phyloP scores from a whole-genome alignment of 192 early-diverging fungal genomes.

The Pilaira anomala region DNA sequence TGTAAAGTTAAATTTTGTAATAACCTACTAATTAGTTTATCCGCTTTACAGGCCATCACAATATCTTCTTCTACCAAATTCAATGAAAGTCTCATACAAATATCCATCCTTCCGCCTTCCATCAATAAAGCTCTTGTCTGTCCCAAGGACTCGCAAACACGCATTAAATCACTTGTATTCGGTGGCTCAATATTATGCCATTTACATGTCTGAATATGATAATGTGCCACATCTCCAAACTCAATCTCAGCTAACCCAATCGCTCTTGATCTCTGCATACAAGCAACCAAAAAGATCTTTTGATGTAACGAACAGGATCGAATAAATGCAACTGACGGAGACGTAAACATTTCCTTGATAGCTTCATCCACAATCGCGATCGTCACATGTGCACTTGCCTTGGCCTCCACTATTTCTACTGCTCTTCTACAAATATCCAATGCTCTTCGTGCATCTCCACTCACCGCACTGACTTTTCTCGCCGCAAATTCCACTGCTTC shows the following conservation, averaged over 20 bases:
- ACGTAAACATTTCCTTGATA: slow-evolving; percentile 84
- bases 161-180: slow-evolving; percentile 55
- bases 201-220: slow-evolving; percentile 65
- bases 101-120: slow-evolving; percentile 64
- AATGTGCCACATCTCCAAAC: slow-evolving; percentile 67
- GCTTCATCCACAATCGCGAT: slow-evolving; percentile 74
- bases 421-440: slow-evolving; percentile 90
- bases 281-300: slow-evolving; percentile 77
- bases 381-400: slow-evolving; percentile 47
- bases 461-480: slow-evolving; percentile 92
- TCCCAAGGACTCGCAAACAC: slow-evolving; percentile 62
- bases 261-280: slow-evolving; percentile 59
- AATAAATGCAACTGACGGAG: slow-evolving; percentile 71
- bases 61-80: slow-evolving; percentile 77
- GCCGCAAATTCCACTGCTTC: slow-evolving; percentile 94
- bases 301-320: slow-evolving; percentile 75
- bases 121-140: slow-evolving; percentile 59
- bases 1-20: slow-evolving; percentile 18
- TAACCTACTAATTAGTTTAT: slow-evolving; percentile 57
- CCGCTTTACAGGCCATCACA: slow-evolving; percentile 66
- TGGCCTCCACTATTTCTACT: slow-evolving; percentile 65
- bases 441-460: slow-evolving; percentile 91
- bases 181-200: slow-evolving; percentile 59
- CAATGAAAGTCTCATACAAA: slow-evolving; percentile 65
- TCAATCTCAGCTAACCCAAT: slow-evolving; percentile 71